Evolutionary conservation across 176 grass and related monocot species (phyloP).

Genomic region (Triticum dicoccoides): DNA sequence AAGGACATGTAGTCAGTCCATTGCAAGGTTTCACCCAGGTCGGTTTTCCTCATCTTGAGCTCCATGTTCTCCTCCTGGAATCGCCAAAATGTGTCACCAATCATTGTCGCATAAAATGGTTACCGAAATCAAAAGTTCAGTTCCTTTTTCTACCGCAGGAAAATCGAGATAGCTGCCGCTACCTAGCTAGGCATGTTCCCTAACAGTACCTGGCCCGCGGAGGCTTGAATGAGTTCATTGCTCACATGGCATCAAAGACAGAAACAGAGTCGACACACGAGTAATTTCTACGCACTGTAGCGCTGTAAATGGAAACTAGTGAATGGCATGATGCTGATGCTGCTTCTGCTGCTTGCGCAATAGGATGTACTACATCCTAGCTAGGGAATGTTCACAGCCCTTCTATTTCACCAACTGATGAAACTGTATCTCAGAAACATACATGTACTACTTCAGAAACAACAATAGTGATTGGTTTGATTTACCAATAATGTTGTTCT

Average conservation of each 20-base stretch:
- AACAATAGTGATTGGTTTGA: background rate
- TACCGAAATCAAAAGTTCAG: background rate
- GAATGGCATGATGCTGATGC: background rate
- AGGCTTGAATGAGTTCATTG: slow-evolving; percentile 22
- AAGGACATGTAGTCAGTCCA: slow-evolving; percentile 93
- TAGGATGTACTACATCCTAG: background rate
- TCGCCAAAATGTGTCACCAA: background rate
- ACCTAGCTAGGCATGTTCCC: slow-evolving; percentile 23
- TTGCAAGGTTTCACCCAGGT: slow-evolving; percentile 52
- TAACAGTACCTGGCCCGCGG: slow-evolving; percentile 31
- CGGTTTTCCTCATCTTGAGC: slow-evolving; percentile 53
- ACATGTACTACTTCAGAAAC: background rate
- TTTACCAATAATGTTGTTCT: background rate
- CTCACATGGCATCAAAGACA: slow-evolving; percentile 29
- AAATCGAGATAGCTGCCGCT: background rate
- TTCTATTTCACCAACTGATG: background rate
- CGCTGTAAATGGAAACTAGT: slow-evolving; percentile 34
- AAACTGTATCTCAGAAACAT: background rate
- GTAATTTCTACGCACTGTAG: slow-evolving; percentile 30
- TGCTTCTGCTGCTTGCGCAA: background rate
- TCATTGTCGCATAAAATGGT: slow-evolving; percentile 15
- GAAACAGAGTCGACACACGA: slow-evolving; percentile 21
- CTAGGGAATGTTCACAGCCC: background rate
- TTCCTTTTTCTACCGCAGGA: background rate
- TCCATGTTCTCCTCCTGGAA: slow-evolving; percentile 87